Base-by-base conservation (phyloP, 139 green algal species). In the Tetradesmus obliquus region DNA sequence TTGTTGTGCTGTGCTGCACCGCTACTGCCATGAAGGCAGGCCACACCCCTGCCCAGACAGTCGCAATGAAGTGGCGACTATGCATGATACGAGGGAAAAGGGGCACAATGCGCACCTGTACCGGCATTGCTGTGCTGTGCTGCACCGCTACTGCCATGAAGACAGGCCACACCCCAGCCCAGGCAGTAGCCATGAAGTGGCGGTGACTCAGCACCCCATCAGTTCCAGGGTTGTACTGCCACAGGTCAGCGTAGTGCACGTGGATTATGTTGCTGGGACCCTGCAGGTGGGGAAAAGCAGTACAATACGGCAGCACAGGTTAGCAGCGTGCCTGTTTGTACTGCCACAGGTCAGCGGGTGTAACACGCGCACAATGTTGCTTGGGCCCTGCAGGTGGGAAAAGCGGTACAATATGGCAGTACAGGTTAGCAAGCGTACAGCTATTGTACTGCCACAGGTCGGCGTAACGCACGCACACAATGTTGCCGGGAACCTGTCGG, bases 41-140 rank as follows among this genome's bases (percentile, higher is more conserved):
- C 85, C 85, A 90, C 45, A 90, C 15, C 17, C 66, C 32, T 19
- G 85, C 85, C 85, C 85, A 90, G 5, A 66, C 72, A 53, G 85
- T 66, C 0, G 62, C 85, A 54, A 55, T 57, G n/a, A 82, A 90
- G 3, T 82, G 15, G 12, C 85, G 54, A 13, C 69, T 66, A 8
- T 45, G 32, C 32, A 45, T 45, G 32, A 45, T 45, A 45, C 32
- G 32, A 45, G 32, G 32, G 32, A 45, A 45, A 45, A 45, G 32
- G 32, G 0, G 57, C 8, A 66, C 60, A 74, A 74, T 17, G 13
- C 55, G 6, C 58, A 88, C 84, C 84, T 88, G 84, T 17, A 6
- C 6, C 19, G 24, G 58, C 0, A 88, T 53, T 17, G 45, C 22
- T 12, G n/a, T 15, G 54, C 74, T 79, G 32, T 66, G 13, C 45